Percentiles rank a stretch among this genome's conserved stretches.
Conservation (phyloP, 2,329 filamentous ascomycete genomes). For the Nigrograna mackinnonii region DNA sequence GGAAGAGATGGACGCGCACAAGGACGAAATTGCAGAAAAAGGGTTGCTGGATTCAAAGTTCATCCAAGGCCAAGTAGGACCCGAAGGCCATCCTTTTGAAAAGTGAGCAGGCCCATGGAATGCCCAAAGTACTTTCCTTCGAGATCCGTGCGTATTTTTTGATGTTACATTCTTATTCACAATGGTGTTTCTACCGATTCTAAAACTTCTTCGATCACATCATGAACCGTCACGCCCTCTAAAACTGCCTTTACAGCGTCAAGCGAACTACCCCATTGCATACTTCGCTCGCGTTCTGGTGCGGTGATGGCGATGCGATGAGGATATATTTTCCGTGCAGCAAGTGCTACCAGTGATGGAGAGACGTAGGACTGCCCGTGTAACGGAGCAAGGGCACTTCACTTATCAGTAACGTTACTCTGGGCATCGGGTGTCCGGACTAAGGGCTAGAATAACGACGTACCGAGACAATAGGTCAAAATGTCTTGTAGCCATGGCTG, state of each 20-base stretch:
- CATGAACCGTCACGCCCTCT: conserved; percentile 59
- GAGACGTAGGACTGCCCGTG: conserved; percentile 82
- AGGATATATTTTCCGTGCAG: conserved; percentile 82
- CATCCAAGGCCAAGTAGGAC: conserved; percentile 9
- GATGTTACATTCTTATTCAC: conserved; percentile 25
- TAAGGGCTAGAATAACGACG: conserved; percentile 15
- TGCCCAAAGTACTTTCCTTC: too few species aligned
- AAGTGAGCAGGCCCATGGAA: too few species aligned
- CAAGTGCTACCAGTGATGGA: conserved; percentile 80
- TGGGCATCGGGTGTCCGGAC: not conserved
- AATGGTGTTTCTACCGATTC: conserved; percentile 60
- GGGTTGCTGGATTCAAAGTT: conserved; percentile 22
- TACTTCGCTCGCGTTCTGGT: conserved; percentile 76
- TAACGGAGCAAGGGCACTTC: conserved; percentile 73
- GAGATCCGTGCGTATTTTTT: too few species aligned
- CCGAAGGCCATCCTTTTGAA: conserved; percentile 14
- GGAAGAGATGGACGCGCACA: conserved; percentile 22
- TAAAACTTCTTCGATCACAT: conserved; percentile 63
- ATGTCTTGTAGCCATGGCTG: conserved; percentile 77
- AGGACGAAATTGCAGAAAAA: conserved; percentile 25
- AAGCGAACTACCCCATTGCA: conserved; percentile 88
- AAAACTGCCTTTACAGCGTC: conserved; percentile 70
- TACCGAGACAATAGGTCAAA: conserved; percentile 69
- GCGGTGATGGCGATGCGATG: conserved; percentile 77
- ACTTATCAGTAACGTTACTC: not conserved